These are phyloP conservation scores for Cokeromyces recurvatus DNA, from an alignment of 371 early-diverging fungal genomes.

Conservation along the genomic window DNA sequence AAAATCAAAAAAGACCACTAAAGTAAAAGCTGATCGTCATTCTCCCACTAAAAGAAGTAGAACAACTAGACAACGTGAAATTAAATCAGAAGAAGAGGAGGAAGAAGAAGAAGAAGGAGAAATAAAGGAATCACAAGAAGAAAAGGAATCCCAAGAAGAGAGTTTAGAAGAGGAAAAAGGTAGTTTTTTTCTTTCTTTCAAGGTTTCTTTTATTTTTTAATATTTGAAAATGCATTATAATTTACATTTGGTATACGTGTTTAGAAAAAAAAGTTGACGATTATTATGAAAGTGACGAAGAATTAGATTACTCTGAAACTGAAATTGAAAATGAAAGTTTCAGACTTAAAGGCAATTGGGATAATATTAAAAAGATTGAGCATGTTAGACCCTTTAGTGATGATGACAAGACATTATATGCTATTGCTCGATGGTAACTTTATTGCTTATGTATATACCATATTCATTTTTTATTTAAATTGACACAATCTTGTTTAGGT, in stretches of 20 bases:
- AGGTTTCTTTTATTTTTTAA: no score
- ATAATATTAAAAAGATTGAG: constrained; percentile 1
- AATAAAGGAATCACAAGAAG: no score
- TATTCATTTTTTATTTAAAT: neutral
- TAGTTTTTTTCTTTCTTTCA: no score
- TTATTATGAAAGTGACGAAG: neutral
- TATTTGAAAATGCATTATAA: no score
- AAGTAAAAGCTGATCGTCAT: no score
- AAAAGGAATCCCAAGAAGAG: no score
- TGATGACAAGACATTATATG: neutral
- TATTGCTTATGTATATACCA: neutral
- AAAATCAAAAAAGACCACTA: neutral
- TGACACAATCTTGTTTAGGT: no score
- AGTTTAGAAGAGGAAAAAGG: no score
- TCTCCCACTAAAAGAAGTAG: no score
- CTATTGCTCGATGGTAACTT: constrained; percentile 4
- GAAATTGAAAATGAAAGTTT: constrained; percentile 1
- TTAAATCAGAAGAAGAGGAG: no score
- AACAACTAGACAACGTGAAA: no score
- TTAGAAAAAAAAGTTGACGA: neutral
- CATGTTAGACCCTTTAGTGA: neutral
- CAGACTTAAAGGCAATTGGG: neutral
- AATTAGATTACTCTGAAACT: constrained; percentile 4
- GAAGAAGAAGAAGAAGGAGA: no score
- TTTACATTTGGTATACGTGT: neutral